Percentiles rank a stretch among this genome's conserved stretches.
phyloP scores from a whole-genome alignment of 495 filamentous ascomycete genomes.

The Hypoxylon fuscum region DNA sequence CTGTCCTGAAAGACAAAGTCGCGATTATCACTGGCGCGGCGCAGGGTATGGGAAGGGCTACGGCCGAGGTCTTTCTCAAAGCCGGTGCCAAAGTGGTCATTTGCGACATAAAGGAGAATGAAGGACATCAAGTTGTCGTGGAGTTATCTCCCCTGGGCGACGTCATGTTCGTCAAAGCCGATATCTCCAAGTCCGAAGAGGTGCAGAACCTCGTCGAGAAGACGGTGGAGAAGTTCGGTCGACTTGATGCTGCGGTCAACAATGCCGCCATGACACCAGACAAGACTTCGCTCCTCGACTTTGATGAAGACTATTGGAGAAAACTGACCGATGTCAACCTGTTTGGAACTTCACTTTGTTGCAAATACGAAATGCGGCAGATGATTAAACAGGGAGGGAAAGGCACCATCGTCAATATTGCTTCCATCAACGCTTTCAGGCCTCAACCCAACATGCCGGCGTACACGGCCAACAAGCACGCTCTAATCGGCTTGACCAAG shows the following conservation, averaged over 20 bases:
- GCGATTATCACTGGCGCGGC: constrained; percentile 52
- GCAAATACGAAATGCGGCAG: constrained; percentile 56
- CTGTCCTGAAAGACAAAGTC: constrained; percentile 37
- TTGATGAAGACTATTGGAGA: constrained; percentile 50
- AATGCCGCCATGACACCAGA: constrained; percentile 75
- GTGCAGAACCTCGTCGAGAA: constrained; percentile 49
- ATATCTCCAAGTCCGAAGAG: constrained; percentile 37
- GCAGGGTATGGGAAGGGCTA: constrained; percentile 57
- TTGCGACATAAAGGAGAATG: constrained; percentile 52
- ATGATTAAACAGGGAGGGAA: constrained; percentile 63
- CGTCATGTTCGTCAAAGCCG: constrained; percentile 40
- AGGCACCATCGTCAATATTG: constrained; percentile 75
- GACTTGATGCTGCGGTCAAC: constrained; percentile 71
- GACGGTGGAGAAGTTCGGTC: constrained; percentile 59
- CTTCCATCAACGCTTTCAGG: constrained; percentile 72
- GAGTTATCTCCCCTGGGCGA: constrained; percentile 28
- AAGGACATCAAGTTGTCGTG: constrained; percentile 19
- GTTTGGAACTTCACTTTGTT: constrained; percentile 58
- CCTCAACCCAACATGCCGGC: constrained; percentile 67
- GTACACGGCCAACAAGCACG: constrained; percentile 76
- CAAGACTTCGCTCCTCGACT: constrained; percentile 57
- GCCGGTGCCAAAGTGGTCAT: constrained; percentile 47
- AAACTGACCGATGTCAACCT: constrained; percentile 57
- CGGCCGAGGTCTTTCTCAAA: constrained; percentile 50
- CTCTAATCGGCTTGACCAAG: constrained; percentile 69